phyloP scores from a whole-genome alignment of 495 filamentous ascomycete species.

The Penicillium argentinense region DNA sequence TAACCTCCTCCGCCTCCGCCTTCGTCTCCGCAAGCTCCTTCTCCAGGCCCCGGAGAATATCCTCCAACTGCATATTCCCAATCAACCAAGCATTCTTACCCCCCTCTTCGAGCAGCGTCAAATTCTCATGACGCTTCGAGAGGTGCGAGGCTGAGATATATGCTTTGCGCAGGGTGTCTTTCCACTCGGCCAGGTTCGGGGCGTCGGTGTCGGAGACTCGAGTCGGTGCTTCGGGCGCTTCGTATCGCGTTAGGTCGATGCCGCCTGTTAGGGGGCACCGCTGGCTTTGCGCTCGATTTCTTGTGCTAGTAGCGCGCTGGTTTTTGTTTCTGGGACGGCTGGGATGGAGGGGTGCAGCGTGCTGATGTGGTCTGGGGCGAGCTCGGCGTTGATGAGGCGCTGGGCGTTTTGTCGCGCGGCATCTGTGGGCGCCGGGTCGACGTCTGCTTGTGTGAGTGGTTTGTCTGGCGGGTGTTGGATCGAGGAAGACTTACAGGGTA shows the following conservation, averaged over 20 bases:
- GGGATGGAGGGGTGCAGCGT: slow-evolving; percentile 43
- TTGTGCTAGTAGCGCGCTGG: slow-evolving; percentile 60
- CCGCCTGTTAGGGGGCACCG: slow-evolving; percentile 54
- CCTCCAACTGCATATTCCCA: slow-evolving; percentile 76
- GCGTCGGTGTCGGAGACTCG: slow-evolving; percentile 29
- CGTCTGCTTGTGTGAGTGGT: slow-evolving; percentile 51
- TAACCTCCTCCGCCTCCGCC: slow-evolving; percentile 66
- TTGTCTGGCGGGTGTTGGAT: neutral
- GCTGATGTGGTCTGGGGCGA: slow-evolving; percentile 43
- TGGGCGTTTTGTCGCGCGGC: slow-evolving; percentile 56
- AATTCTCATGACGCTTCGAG: slow-evolving; percentile 61
- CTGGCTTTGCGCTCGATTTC: slow-evolving; percentile 62
- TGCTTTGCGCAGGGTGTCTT: slow-evolving; percentile 41
- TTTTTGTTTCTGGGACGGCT: slow-evolving; percentile 37
- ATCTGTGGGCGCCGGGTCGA: slow-evolving; percentile 66
- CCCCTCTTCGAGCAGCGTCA: slow-evolving; percentile 71
- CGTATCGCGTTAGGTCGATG: slow-evolving; percentile 83
- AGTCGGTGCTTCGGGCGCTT: slow-evolving; percentile 54
- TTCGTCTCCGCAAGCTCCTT: slow-evolving; percentile 68
- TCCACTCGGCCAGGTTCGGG: slow-evolving; percentile 40
- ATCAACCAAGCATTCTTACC: slow-evolving; percentile 92
- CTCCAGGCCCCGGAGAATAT: slow-evolving; percentile 69
- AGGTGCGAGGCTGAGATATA: slow-evolving; percentile 70
- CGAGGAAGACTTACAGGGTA: slow-evolving; percentile 62
- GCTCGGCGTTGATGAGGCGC: slow-evolving; percentile 65